Evolutionary conservation across 768 basidiomycete genomes (phyloP), one percentile per base, ranked within the genome.

Genomic region (Hemileccinum impolitum): DNA sequence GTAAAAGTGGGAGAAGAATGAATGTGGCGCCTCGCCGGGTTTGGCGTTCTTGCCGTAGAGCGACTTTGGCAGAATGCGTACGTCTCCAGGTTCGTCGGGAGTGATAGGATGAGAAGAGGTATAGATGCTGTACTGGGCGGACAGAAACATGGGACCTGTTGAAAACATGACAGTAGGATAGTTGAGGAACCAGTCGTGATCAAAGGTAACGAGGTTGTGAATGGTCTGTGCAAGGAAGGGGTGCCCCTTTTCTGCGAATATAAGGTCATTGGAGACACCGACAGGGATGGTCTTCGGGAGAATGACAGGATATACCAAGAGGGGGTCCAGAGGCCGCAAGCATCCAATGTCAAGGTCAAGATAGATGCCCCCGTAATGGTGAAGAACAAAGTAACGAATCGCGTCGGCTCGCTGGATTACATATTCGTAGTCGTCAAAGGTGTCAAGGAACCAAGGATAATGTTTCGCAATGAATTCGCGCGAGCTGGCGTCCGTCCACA

Each of bases 121-220:
- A 70, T 90, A 98, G 44, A 94, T 75, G 36, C 91, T 90, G 67
- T 95, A 95, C 65, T 96, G 92, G 3, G 87, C 84, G 1, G 94
- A 97, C 12, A 99, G 73, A 71, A 97, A 99, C 96, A 99, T 99
- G 60, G 96, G 96, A 1, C 95, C 95, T 0, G 96, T 99, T 45
- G 93, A 93, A 72, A 99, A 99, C 96, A 99, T 99, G 74, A 99
- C 96, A 23, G 96, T 99, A 28, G 96, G 96, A 59, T 99, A 99
- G 70, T 98, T 96, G 64, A 94, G 82, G 46, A 96, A 68, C 85
- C 91, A 99, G 45, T 83, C 81, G 66, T 95, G 91, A 71, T 98
- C 91, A 65, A 95, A 99, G 18, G 85, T 84, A 60, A 83, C 77
- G 51, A 97, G 81, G 65, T 88, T 91, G 72, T 94, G 88, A 55